A percentile compares a stretch with the other conserved stretches of the same genome.
These are phyloP conservation scores for Penicillium brasilianum DNA, from an alignment of 2,329 filamentous ascomycete genomes.

Conservation along the genomic window DNA sequence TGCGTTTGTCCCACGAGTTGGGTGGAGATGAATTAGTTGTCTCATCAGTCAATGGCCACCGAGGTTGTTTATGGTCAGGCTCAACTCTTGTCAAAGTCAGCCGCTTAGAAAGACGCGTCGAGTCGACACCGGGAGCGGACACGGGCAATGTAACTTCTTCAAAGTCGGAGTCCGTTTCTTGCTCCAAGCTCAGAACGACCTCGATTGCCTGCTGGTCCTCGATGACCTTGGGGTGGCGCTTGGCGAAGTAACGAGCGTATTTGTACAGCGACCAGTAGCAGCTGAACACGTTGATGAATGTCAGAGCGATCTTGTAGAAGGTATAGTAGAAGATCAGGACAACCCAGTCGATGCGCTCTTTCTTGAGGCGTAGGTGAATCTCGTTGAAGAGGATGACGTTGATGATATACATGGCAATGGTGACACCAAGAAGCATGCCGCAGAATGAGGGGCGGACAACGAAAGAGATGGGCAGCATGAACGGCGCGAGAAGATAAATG, in stretches of 20 bases:
- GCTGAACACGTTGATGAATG: conserved; percentile 51
- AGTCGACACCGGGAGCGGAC: neutral
- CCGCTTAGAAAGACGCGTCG: conserved; percentile 16
- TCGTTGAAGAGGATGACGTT: conserved; percentile 56
- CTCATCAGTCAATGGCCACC: conserved; percentile 1
- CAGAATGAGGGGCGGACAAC: conserved; percentile 50
- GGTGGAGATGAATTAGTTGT: neutral
- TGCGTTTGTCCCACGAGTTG: conserved; percentile 1
- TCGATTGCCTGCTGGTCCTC: conserved; percentile 53
- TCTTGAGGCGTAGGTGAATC: conserved; percentile 53
- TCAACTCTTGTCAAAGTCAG: conserved; percentile 25
- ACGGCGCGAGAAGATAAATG: conserved; percentile 53
- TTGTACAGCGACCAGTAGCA: conserved; percentile 51
- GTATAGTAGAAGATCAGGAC: conserved; percentile 51
- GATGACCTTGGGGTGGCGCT: conserved; percentile 54
- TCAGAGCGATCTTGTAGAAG: conserved; percentile 52
- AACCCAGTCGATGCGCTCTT: conserved; percentile 49
- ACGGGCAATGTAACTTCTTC: conserved; percentile 12
- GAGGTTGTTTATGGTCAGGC: neutral
- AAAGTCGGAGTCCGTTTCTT: conserved; percentile 10
- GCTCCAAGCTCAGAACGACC: conserved; percentile 34
- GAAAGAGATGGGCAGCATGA: conserved; percentile 54
- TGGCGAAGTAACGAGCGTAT: conserved; percentile 55
- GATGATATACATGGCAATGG: conserved; percentile 50
- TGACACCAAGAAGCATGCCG: conserved; percentile 44